A percentile compares a stretch with the other conserved stretches of the same genome.
Conservation (phyloP, 768 basidiomycete genomes). For the Tricholoma hemisulphureum region DNA sequence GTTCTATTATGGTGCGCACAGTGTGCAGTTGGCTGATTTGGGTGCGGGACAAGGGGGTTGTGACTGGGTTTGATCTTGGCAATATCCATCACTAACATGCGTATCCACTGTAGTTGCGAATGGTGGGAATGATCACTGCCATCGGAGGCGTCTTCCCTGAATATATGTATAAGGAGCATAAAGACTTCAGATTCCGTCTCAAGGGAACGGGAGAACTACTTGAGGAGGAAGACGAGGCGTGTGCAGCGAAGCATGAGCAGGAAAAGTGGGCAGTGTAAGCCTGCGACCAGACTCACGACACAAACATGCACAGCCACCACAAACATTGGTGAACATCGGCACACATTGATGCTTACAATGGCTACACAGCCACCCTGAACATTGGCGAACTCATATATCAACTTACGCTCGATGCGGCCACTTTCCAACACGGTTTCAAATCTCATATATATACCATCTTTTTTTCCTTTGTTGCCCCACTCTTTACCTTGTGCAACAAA, state of each 20-base stretch:
- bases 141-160: constrained; percentile 49
- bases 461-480: too few species aligned
- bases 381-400: too few species aligned
- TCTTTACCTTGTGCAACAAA: too few species aligned
- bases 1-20: constrained; percentile 77
- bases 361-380: too few species aligned
- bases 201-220: constrained; percentile 83
- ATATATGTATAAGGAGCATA: constrained; percentile 64
- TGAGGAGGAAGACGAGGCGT: constrained; percentile 90
- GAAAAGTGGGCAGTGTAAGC: constrained; percentile 79
- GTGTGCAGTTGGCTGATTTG: constrained; percentile 48
- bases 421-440: too few species aligned
- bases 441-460: too few species aligned
- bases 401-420: too few species aligned
- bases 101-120: constrained; percentile 75
- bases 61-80: constrained; percentile 21
- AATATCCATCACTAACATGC: constrained; percentile 90
- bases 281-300: too few species aligned
- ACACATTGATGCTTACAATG: too few species aligned
- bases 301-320: too few species aligned
- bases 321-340: too few species aligned
- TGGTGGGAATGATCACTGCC: constrained; percentile 28
- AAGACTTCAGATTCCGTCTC: constrained; percentile 85
- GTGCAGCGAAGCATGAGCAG: constrained; percentile 88
- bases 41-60: background rate